A percentile compares a stretch with the other conserved stretches of the same genome.
These are phyloP conservation scores for Dictyostelium firmibasis DNA, from an alignment of 78 protist genomes.

Conservation along the genomic window DNA sequence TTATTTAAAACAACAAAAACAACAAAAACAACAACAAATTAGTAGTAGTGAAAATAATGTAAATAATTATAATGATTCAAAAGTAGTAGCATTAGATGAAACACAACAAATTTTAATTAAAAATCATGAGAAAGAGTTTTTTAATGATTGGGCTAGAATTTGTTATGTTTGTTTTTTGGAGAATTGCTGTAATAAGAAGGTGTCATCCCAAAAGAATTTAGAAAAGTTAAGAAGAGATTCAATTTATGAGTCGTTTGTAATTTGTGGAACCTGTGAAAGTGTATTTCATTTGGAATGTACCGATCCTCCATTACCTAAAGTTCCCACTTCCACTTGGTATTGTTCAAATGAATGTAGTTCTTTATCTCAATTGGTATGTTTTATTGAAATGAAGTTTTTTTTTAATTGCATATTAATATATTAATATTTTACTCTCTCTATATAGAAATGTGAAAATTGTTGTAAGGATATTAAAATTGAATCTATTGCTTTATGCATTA, in stretches of 20 bases:
- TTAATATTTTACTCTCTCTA: background rate
- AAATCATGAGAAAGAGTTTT: constrained; percentile 28
- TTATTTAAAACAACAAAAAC: constrained; percentile 1
- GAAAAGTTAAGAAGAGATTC: constrained; percentile 14
- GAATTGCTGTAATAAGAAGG: background rate
- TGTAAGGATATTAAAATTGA: background rate
- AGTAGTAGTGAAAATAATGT: background rate
- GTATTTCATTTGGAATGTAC: constrained; percentile 42
- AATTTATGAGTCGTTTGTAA: background rate
- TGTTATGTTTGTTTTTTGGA: constrained; percentile 36
- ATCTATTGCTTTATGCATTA: constrained; percentile 17
- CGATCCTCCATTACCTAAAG: constrained; percentile 2
- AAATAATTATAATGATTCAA: background rate
- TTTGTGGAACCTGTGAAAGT: constrained; percentile 24
- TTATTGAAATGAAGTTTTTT: too few species aligned
- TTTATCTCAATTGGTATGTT: constrained; percentile 33
- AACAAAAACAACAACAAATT: background rate
- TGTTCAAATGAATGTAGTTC: constrained; percentile 56
- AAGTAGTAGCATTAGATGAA: background rate
- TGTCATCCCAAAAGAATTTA: background rate
- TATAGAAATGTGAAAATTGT: constrained; percentile 55
- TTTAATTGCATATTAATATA: background rate
- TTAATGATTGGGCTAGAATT: constrained; percentile 37
- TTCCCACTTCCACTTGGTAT: constrained; percentile 14
- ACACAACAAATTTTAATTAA: constrained; percentile 1